Evolutionary conservation across 1,139 yeast species (phyloP), one percentile per base, ranked within the genome.

Genomic region (Candida frijolesensis): DNA sequence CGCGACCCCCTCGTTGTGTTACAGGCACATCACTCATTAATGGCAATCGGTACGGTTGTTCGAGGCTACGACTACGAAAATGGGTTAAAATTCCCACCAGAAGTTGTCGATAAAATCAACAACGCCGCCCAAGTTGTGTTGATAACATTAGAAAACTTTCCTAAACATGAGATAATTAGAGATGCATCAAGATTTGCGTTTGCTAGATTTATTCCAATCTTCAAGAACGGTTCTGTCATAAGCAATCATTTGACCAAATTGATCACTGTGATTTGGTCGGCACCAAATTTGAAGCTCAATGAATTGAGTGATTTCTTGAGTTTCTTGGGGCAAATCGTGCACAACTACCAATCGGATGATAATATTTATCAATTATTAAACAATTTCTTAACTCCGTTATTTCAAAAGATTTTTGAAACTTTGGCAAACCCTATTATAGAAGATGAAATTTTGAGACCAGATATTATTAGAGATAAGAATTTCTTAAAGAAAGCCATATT

Each of bases 1-100:
- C 61, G 66, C 15, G 77, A 76, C 51, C 71, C 73, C 16, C 74
- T 78, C 45, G 63, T 79, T 35, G 77, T 86, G 3, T 68, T 89
- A 45, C 95, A 90, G 64, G 85, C 91, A 2, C 97, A 94, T 65
- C 97, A 94, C 65, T 80, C 86, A 40, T 71, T 95, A 45, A 83
- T 89, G 84, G 94, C 97, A 0, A 82, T 94, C 48, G 97, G 97
- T 35, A 89, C 97, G 0, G 79, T 92, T 61, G 88, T 92, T 2
- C 81, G 94, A 62, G 98, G 98, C 1, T 85, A 88, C 59, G 87
- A 84, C 56, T 77, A 76, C 45, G 76, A 72, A 45, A 58, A 58
- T 29, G 62, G 63, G 34, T 63, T 61, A 33, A 67, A 66, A 40
- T 55, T 70, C 62, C 53, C 67, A 57, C 60, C 57, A 54, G 75